Percentiles rank a stretch among this genome's conserved stretches.
These are phyloP conservation scores for Metschnikowia gruessii DNA, from an alignment of 805 yeast genomes.

Conservation along the genomic window DNA sequence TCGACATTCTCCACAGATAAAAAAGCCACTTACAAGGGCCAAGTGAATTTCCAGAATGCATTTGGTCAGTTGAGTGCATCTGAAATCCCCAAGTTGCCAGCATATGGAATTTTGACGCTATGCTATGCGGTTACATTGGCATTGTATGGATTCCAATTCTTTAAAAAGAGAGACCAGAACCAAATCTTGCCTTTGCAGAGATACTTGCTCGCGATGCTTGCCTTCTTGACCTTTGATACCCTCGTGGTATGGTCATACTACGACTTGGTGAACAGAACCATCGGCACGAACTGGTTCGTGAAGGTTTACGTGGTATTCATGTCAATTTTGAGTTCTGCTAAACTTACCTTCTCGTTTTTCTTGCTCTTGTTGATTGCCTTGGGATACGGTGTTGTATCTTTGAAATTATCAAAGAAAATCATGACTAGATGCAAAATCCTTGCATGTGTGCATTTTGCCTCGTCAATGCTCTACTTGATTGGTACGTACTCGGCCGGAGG, in stretches of 20 bases:
- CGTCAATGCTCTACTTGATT: slow-evolving; percentile 35
- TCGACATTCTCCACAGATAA: slow-evolving; percentile 55
- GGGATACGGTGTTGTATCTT: slow-evolving; percentile 93
- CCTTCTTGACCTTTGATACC: slow-evolving; percentile 79
- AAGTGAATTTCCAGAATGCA: slow-evolving; percentile 85
- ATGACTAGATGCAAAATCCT: slow-evolving; percentile 60
- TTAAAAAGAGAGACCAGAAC: slow-evolving; percentile 67
- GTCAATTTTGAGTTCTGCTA: slow-evolving; percentile 73
- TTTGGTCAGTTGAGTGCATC: slow-evolving; percentile 87
- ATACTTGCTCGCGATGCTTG: slow-evolving; percentile 82
- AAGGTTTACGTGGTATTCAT: slow-evolving; percentile 69
- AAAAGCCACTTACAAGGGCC: slow-evolving; percentile 52
- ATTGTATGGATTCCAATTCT: slow-evolving; percentile 81
- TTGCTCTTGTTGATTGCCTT: slow-evolving; percentile 77
- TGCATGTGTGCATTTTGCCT: slow-evolving; percentile 38
- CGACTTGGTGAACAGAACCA: slow-evolving; percentile 68
- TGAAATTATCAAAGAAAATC: slow-evolving; percentile 68
- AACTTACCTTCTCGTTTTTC: slow-evolving; percentile 86
- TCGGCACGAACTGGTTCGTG: slow-evolving; percentile 54
- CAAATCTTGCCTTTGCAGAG: slow-evolving; percentile 88
- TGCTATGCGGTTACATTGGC: slow-evolving; percentile 78
- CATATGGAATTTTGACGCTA: slow-evolving; percentile 81
- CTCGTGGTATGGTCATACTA: slow-evolving; percentile 89
- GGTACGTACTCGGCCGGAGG: slow-evolving; percentile 33
- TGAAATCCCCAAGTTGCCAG: slow-evolving; percentile 86